Evolutionary conservation across 2,329 filamentous ascomycete genomes (phyloP), one percentile per base, ranked within the genome.

Genomic region (Xylogone sp.): DNA sequence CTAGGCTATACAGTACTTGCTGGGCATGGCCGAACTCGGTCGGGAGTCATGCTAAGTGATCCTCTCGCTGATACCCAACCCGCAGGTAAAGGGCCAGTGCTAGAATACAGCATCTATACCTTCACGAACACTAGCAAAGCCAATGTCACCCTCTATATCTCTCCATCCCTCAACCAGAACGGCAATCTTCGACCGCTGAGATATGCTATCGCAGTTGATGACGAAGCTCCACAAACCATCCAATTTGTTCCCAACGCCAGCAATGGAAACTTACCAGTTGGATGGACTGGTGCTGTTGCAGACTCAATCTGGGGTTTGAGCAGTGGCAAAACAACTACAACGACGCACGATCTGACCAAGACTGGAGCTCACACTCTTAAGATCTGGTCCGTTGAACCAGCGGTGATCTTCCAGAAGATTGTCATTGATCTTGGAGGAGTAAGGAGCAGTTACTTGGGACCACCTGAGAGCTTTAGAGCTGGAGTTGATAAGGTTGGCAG

Each of bases 71-170:
- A 75, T 42, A 78, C 79, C 16, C 73, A 82, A 29, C 68, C 71
- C 2, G 62, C 76, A 1, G 69, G 70, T 2, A 71, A 72, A 10
- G 77, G 72, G 0, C 82, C 83, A 1, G 75, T 75, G 3, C 72
- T 87, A 8, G 76, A 82, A 56, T 88, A 86, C 62, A 72, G 78
- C 48, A 60, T 87, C 52, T 86, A 83, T 65, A 71, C 83, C 12
- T 86, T 84, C 69, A 79, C 76, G 43, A 73, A 75, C 51, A 64
- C 65, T 19, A 45, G 57, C 7, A 27, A 50, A 2, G 56, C 57
- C 1, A 64, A 73, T 4, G 65, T 74, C 1, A 75, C 76, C 0
- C 69, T 82, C 2, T 75, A 74, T 62, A 69, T 83, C 53, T 79
- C 77, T 8, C 77, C 78, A 0, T 71, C 69, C 1, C 72, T 75